Conservation (phyloP, 2,329 filamentous ascomycete genomes). For the Fusarium sp. region DNA sequence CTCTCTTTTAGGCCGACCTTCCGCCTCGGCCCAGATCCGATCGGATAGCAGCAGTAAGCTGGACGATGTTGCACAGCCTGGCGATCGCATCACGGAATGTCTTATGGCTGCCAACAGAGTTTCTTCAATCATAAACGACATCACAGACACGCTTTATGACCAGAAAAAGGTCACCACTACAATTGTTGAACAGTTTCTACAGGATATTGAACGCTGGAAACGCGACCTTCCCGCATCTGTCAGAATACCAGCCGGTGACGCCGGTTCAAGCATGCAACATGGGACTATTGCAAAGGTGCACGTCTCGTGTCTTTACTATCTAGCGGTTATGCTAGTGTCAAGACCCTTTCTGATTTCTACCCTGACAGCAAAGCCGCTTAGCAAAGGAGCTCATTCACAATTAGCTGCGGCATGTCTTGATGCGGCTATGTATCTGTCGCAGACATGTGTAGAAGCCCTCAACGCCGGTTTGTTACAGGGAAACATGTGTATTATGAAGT, state of each 20-base stretch:
- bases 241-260: constrained; percentile 30
- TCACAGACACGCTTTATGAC: constrained; percentile 58
- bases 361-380: constrained; percentile 55
- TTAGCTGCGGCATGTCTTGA: constrained; percentile 68
- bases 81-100: constrained; percentile 46
- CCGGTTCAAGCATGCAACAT: constrained; percentile 39
- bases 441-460: constrained; percentile 65
- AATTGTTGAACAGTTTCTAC: constrained; percentile 57
- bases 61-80: constrained; percentile 28
- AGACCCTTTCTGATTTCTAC: constrained; percentile 67
- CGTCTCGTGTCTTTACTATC: constrained; percentile 70
- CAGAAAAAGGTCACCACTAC: constrained; percentile 51
- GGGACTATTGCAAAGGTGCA: constrained; percentile 64
- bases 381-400: constrained; percentile 49
- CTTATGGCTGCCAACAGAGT: constrained; percentile 59
- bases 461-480: constrained; percentile 60
- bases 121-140: constrained; percentile 59
- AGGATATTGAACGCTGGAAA: constrained; percentile 61
- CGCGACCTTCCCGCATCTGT: constrained; percentile 56
- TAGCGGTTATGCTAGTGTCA: constrained; percentile 69
- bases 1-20: constrained; percentile 56
- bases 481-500: constrained; percentile 73
- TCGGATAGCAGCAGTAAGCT: constrained; percentile 27
- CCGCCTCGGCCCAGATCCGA: constrained; percentile 48
- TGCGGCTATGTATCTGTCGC: constrained; percentile 67